phyloP scores from a whole-genome alignment of 768 basidiomycete genomes.

The Piloderma croceum region DNA sequence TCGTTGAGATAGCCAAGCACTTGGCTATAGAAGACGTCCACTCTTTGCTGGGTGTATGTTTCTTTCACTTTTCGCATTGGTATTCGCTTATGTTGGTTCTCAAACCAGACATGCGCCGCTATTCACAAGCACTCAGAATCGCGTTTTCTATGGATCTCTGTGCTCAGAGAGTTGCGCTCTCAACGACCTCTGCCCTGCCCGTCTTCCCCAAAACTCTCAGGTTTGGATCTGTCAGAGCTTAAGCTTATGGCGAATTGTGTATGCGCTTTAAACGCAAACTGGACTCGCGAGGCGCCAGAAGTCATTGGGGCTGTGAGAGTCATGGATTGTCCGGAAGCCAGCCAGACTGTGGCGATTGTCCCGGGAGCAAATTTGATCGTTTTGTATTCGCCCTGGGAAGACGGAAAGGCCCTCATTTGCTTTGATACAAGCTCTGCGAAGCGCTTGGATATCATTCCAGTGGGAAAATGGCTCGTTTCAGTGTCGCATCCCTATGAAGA shows the following conservation, averaged over 20 bases:
- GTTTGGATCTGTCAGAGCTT: constrained; percentile 6
- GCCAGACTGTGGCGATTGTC: constrained; percentile 9
- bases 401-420: background rate
- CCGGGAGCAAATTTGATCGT: constrained; percentile 10
- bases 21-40: too few species aligned
- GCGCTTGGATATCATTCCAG: background rate
- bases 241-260: constrained; percentile 8
- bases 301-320: constrained; percentile 8
- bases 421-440: constrained; percentile 6
- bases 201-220: constrained; percentile 4
- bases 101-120: constrained; percentile 10
- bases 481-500: background rate
- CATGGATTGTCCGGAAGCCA: background rate
- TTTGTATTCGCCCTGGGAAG: constrained; percentile 1
- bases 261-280: constrained; percentile 7
- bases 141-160: constrained; percentile 11
- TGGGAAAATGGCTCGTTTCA: constrained; percentile 3
- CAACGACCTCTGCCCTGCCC: constrained; percentile 9
- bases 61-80: too few species aligned
- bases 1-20: too few species aligned
- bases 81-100: too few species aligned
- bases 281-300: constrained; percentile 5
- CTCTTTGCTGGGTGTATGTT: too few species aligned
- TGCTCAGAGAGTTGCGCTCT: constrained; percentile 5
- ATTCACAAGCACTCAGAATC: constrained; percentile 7